These are phyloP conservation scores for Candida boidinii DNA, from an alignment of 805 yeast species.

Conservation along the genomic window DNA sequence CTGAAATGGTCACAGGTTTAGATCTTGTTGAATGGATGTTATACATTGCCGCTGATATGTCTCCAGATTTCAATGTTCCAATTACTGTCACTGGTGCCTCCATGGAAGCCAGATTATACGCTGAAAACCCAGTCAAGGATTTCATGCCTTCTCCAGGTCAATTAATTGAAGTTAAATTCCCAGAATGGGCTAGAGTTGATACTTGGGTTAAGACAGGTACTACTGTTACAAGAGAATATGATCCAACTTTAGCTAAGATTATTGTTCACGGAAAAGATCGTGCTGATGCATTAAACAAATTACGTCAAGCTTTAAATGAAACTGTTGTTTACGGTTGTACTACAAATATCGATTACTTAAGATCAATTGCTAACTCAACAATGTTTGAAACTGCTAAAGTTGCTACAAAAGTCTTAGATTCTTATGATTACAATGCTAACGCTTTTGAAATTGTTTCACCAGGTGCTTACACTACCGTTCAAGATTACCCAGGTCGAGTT, in stretches of 20 bases:
- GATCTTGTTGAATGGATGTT: constrained; percentile 98
- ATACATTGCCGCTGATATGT: constrained; percentile 77
- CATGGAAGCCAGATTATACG: constrained; percentile 94
- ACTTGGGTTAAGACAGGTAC: constrained; percentile 93
- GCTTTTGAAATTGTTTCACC: constrained; percentile 83
- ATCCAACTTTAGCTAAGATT: constrained; percentile 92
- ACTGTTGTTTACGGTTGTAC: constrained; percentile 84
- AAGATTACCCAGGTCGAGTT: constrained; percentile 88
- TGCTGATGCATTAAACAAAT: constrained; percentile 68
- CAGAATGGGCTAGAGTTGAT: constrained; percentile 87
- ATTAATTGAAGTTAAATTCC: constrained; percentile 76
- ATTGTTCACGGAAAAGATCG: constrained; percentile 91
- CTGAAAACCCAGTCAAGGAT: constrained; percentile 93
- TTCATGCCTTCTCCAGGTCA: constrained; percentile 97
- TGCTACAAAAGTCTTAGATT: constrained; percentile 80
- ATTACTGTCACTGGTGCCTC: constrained; percentile 74
- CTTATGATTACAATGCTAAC: constrained; percentile 67
- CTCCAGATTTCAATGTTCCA: constrained; percentile 65
- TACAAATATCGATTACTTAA: constrained; percentile 83
- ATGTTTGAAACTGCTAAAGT: constrained; percentile 82
- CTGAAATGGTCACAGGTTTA: constrained; percentile 90
- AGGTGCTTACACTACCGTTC: constrained; percentile 94
- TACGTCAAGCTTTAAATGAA: constrained; percentile 75
- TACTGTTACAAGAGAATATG: constrained; percentile 83
- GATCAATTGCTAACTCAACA: constrained; percentile 72